A percentile compares a stretch with the other conserved stretches of the same genome.
Conservation (phyloP, 257 asterid species). For the Osmanthus fragrans region DNA sequence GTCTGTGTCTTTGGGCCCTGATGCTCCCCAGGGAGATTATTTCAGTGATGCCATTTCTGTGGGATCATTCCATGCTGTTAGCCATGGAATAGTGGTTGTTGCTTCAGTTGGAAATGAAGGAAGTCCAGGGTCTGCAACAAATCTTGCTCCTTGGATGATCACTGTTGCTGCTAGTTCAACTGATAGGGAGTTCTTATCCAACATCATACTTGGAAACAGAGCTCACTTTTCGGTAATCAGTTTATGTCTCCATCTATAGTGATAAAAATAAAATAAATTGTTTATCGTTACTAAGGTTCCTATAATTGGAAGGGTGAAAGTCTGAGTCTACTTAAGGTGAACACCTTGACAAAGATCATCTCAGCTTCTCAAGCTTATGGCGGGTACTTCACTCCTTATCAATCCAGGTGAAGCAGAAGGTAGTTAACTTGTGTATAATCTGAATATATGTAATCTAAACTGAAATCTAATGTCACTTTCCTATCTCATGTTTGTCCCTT, state of each 20-base stretch:
- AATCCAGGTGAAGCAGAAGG: constrained; percentile 99
- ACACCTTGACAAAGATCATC: constrained; percentile 48
- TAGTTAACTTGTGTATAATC: constrained; percentile 44
- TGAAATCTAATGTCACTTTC: constrained; percentile 33
- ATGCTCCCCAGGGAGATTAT: constrained; percentile 77
- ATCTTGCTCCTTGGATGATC: constrained; percentile 93
- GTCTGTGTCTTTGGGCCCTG: constrained; percentile 86
- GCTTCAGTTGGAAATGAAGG: constrained; percentile 91
- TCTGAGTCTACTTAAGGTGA: constrained; percentile 55
- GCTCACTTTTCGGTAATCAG: constrained; percentile 57
- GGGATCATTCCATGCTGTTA: constrained; percentile 86
- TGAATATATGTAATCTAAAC: constrained; percentile 22
- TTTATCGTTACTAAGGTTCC: constrained; percentile 12
- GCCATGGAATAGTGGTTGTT: constrained; percentile 73
- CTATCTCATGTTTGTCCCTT: constrained; percentile 27
- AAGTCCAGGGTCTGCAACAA: constrained; percentile 60
- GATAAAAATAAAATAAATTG: neutral
- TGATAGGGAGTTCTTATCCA: constrained; percentile 73
- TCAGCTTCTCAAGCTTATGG: constrained; percentile 78
- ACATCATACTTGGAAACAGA: constrained; percentile 71
- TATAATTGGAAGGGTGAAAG: constrained; percentile 69
- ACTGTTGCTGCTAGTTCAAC: constrained; percentile 91
- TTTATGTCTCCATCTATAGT: neutral
- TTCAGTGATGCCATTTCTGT: constrained; percentile 83
- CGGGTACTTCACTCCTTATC: constrained; percentile 94